Conservation (phyloP, 768 basidiomycete species). For the Mycena epipterygia region DNA sequence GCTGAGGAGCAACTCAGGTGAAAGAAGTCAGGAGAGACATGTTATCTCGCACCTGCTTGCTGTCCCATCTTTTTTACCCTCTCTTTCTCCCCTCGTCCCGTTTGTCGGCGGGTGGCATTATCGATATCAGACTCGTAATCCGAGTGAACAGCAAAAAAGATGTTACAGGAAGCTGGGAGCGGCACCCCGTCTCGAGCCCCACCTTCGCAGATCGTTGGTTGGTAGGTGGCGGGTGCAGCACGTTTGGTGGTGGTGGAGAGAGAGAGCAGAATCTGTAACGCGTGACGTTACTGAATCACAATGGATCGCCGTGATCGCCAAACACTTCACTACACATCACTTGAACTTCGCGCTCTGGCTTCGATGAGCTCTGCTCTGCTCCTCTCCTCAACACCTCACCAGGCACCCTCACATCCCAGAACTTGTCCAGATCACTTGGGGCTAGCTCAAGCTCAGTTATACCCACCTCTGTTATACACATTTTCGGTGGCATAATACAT, state of each 20-base stretch:
- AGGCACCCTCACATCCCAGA: slow-evolving; percentile 7
- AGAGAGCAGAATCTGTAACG: slow-evolving; percentile 6
- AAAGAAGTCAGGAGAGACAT: no score
- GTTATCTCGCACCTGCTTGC: no score
- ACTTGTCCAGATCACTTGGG: slow-evolving; percentile 2
- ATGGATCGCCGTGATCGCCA: slow-evolving; percentile 9
- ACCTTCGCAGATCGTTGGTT: not conserved
- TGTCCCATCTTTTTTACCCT: not conserved
- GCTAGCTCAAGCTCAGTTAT: slow-evolving; percentile 9
- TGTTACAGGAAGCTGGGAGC: not conserved
- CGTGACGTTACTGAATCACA: not conserved
- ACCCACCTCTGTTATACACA: not conserved
- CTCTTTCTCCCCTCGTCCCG: no score
- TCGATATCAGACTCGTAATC: no score
- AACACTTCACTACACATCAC: slow-evolving; percentile 4
- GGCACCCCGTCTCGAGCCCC: not conserved
- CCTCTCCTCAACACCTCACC: slow-evolving; percentile 1
- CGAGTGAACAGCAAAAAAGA: not conserved
- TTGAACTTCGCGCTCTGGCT: slow-evolving; percentile 5
- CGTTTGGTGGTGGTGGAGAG: slow-evolving; percentile 3
- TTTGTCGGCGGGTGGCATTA: no score
- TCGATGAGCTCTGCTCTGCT: slow-evolving; percentile 3
- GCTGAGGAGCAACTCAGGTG: no score
- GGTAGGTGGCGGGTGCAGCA: not conserved
- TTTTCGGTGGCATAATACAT: slow-evolving; percentile 2